Conservation (phyloP, 2,329 filamentous ascomycete species). For the Corinectria fuckeliana region DNA sequence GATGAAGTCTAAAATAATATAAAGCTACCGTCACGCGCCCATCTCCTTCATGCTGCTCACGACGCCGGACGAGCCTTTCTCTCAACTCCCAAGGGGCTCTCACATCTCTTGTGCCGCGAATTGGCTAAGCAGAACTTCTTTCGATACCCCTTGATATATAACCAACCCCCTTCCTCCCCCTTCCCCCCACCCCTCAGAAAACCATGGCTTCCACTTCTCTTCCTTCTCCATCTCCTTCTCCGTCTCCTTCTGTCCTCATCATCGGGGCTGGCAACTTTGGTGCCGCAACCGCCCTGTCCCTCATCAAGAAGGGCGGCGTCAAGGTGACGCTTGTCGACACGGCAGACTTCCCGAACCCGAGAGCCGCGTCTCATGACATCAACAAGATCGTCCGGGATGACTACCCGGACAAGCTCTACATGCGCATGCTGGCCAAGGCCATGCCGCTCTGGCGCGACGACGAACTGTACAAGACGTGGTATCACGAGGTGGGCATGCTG, state of each 20-base stretch:
- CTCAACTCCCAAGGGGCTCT: not conserved
- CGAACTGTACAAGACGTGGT: constrained; percentile 58
- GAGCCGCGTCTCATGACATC: constrained; percentile 54
- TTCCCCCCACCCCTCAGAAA: not conserved
- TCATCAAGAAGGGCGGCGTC: constrained; percentile 39
- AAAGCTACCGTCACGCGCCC: not conserved
- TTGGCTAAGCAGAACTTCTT: not conserved
- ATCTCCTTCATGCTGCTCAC: not conserved
- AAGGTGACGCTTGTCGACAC: constrained; percentile 48
- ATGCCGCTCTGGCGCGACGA: constrained; percentile 50
- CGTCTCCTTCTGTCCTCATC: constrained; percentile 42
- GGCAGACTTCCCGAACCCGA: constrained; percentile 45
- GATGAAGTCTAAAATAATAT: not conserved
- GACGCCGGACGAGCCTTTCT: not conserved
- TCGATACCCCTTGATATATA: not conserved
- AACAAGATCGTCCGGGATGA: constrained; percentile 54
- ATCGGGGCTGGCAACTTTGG: constrained; percentile 54
- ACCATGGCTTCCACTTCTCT: not conserved
- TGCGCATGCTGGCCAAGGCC: constrained; percentile 48
- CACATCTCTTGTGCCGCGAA: not conserved
- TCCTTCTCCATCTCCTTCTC: no score
- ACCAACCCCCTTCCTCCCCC: not conserved
- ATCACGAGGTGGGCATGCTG: constrained; percentile 65
- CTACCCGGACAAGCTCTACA: constrained; percentile 49
- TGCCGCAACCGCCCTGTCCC: constrained; percentile 49